Evolutionary conservation across 2,329 filamentous ascomycete species (phyloP), one percentile per base, ranked within the genome.

Genomic region (Cladosporium sp.): DNA sequence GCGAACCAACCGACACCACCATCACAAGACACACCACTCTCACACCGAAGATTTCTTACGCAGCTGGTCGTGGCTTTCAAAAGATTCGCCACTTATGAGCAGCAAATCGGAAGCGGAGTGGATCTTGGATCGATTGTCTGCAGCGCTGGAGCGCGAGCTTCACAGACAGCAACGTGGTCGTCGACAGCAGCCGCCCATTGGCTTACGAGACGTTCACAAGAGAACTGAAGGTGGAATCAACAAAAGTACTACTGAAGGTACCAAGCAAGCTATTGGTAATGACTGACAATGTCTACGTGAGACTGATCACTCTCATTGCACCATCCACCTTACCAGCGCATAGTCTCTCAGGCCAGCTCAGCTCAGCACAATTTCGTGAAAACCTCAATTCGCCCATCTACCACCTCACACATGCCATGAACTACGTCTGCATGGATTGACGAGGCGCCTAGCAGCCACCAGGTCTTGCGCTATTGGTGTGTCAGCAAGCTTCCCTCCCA

Each of bases 51-150:
- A 28, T 1, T 47, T 59, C 15, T 38, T 59, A 7, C 57, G 28
- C 10, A 77, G 82, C 68, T 92, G 90, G 90, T 91, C 88, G 38
- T 93, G 91, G 91, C 83, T 93, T 1, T 90, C 88, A 0, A 83
- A 86, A 57, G 80, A 85, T 15, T 91, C 87, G 70, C 90, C 90
- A 3, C 80, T 93, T 14, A 89, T 92, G 86, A 86, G 88, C 3
- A 83, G 84, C 58, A 85, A 87, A 72, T 85, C 86, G 65, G 90
- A 93, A 78, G 84, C 87, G 15, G 86, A 92, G 74, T 93, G 90
- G 90, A 86, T 93, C 41, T 76, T 92, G 49, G 87, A 92, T 67
- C 82, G 86, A 67, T 76, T 93, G 61, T 84, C 85, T 67, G 80
- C 81, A 61, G 84, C 79, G 66, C 79, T 93, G 44, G 82, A 85